Evolutionary conservation across 1,284 basidiomycete species (phyloP), one percentile per base, ranked within the genome.

Genomic region (Filobasidium uniguttulatum): DNA sequence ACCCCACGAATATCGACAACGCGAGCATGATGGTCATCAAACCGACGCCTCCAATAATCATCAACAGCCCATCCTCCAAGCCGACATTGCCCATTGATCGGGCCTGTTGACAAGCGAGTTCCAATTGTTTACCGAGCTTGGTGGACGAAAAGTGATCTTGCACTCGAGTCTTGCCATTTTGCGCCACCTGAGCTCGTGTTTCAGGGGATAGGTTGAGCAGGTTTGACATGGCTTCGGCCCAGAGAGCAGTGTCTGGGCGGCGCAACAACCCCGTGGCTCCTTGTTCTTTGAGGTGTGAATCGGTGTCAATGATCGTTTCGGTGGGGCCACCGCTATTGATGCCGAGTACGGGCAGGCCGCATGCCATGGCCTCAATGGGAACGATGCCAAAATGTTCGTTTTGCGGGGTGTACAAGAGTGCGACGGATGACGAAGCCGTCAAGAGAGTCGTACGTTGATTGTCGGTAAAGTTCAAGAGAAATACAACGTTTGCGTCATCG

Each of bases 351-450:
- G 90, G 89, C 0, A 97, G 65, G 1, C 88, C 86, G 55, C 84
- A 90, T 2, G 82, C 78, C 89, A 97, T 96, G 0, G 81, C 91
- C 66, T 98, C 94, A 5, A 97, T 77, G 0, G 93, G 93, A 0
- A 85, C 91, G 59, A 98, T 97, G 1, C 93, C 93, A 63, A 98
- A 94, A 67, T 98, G 93, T 63, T 98, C 93, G 66, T 94, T 91
- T 1, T 78, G 74, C 0, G 94, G 93, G 0, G 94, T 98, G 67
- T 98, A 98, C 3, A 97, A 75, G 0, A 98, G 73, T 0, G 78
- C 82, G 9, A 77, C 69, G 0, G 85, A 86, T 1, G 75, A 56
- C 0, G 77, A 63, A 1, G 78, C 73, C 14, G 73, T 76, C 19
- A 94, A 77, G 2, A 90, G 75, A 6, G 81, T 79, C 0, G 83